A percentile compares a stretch with the other conserved stretches of the same genome.
phyloP scores from a whole-genome alignment of 345 rosid genomes.

The Erodium maritimum region DNA sequence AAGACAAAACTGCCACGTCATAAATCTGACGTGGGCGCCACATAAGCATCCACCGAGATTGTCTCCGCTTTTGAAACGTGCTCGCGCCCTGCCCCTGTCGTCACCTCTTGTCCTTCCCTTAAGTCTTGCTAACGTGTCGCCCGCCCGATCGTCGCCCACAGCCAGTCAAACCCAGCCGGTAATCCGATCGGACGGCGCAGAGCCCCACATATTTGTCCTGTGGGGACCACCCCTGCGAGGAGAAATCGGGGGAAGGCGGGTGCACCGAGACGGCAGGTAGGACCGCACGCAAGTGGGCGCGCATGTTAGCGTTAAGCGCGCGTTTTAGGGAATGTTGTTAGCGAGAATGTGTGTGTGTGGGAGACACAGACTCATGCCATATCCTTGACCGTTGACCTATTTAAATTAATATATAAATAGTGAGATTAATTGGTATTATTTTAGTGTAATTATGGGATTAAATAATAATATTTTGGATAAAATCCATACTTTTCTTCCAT shows the following conservation, averaged over 20 bases:
- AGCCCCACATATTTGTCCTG: background rate
- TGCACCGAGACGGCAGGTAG: slow-evolving; percentile 41
- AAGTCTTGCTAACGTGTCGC: slow-evolving; percentile 12
- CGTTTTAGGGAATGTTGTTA: slow-evolving; percentile 9
- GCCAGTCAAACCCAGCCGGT: slow-evolving; percentile 12
- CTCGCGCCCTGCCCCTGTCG: slow-evolving; percentile 12
- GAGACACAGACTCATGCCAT: slow-evolving; percentile 48
- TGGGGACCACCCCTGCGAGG: background rate
- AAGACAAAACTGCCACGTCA: no score
- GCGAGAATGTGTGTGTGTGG: slow-evolving; percentile 17
- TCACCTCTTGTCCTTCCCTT: slow-evolving; percentile 9
- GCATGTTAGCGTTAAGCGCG: slow-evolving; percentile 19
- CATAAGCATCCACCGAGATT: slow-evolving; percentile 17
- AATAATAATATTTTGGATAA: no score
- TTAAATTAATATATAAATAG: no score
- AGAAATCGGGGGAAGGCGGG: slow-evolving; percentile 25
- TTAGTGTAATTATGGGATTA: no score
- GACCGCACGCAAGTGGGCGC: slow-evolving; percentile 31
- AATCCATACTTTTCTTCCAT: no score
- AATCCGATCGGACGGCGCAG: slow-evolving; percentile 13
- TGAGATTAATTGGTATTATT: background rate
- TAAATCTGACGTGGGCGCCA: slow-evolving; percentile 10
- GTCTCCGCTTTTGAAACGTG: slow-evolving; percentile 34
- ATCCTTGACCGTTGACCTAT: slow-evolving; percentile 73
- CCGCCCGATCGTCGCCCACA: no score